Conservation (phyloP, 306 rosid genomes). For the Cicer arietinum region DNA sequence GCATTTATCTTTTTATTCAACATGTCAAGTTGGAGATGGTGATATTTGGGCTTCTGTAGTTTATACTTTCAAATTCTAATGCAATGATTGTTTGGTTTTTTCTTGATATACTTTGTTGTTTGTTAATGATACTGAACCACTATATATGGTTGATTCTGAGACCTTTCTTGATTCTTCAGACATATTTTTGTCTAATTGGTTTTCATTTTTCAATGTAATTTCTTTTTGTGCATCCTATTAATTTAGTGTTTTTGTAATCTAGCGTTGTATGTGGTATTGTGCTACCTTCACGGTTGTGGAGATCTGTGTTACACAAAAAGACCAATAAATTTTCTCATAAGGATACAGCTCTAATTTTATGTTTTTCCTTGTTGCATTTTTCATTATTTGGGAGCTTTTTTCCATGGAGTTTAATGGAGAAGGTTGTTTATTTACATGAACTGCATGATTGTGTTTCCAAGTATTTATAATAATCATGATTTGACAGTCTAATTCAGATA, state of each 20-base stretch:
- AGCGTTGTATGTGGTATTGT: neutral
- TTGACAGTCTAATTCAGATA: neutral
- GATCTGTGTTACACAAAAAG: slow-evolving; percentile 4
- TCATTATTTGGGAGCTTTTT: neutral
- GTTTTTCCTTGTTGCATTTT: neutral
- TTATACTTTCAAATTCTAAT: slow-evolving; percentile 1
- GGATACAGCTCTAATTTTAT: slow-evolving; percentile 6
- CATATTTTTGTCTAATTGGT: neutral
- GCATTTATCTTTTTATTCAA: slow-evolving; percentile 8
- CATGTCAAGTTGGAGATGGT: neutral
- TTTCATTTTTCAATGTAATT: neutral
- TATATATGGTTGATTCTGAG: neutral
- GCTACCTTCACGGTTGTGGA: neutral
- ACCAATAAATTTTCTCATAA: slow-evolving; percentile 2
- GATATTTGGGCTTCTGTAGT: neutral
- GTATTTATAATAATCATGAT: neutral
- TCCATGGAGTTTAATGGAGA: neutral
- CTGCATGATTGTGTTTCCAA: neutral
- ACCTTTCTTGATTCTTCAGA: slow-evolving; percentile 14
- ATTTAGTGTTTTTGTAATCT: neutral
- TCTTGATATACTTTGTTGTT: slow-evolving; percentile 9
- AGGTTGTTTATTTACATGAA: neutral
- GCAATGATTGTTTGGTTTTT: neutral
- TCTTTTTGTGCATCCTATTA: neutral
- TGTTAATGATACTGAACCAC: slow-evolving; percentile 17